Percentiles rank a stretch among this genome's conserved stretches.
These are phyloP conservation scores for Posidonia australis DNA, from an alignment of 106 monocot genomes.

Conservation along the genomic window DNA sequence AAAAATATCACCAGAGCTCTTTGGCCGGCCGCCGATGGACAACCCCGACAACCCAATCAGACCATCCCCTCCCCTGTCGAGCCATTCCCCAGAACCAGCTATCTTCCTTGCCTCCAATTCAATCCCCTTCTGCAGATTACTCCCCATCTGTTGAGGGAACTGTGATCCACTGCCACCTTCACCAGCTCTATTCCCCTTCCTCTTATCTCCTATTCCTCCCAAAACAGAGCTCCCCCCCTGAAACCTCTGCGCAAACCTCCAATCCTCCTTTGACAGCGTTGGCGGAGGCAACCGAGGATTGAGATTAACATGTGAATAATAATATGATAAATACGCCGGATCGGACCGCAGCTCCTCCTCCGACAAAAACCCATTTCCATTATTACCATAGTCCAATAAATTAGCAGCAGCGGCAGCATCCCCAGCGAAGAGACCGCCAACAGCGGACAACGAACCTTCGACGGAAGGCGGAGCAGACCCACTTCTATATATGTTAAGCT, in stretches of 20 bases:
- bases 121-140: constrained; percentile 5
- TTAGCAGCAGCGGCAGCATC: background rate
- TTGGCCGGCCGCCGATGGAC: constrained; percentile 8
- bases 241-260: constrained; percentile 47
- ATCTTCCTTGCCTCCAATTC: background rate
- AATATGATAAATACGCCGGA: constrained; percentile 46
- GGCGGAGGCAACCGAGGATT: constrained; percentile 69
- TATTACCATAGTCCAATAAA: constrained; percentile 1
- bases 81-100: constrained; percentile 16
- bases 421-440: constrained; percentile 25
- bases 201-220: constrained; percentile 48
- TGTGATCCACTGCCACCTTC: constrained; percentile 20
- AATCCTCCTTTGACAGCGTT: constrained; percentile 47
- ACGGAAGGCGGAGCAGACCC: constrained; percentile 70
- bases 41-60: constrained; percentile 23
- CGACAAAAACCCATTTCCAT: constrained; percentile 24
- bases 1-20: constrained; percentile 12
- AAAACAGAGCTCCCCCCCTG: constrained; percentile 27
- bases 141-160: constrained; percentile 17
- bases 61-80: constrained; percentile 12
- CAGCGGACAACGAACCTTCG: constrained; percentile 57
- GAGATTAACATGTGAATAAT: constrained; percentile 47
- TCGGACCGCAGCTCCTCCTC: constrained; percentile 50
- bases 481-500: constrained; percentile 45
- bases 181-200: constrained; percentile 10